These are phyloP conservation scores for Brasenia schreberi DNA, from an alignment of 164 flowering plant genomes.

Conservation along the genomic window DNA sequence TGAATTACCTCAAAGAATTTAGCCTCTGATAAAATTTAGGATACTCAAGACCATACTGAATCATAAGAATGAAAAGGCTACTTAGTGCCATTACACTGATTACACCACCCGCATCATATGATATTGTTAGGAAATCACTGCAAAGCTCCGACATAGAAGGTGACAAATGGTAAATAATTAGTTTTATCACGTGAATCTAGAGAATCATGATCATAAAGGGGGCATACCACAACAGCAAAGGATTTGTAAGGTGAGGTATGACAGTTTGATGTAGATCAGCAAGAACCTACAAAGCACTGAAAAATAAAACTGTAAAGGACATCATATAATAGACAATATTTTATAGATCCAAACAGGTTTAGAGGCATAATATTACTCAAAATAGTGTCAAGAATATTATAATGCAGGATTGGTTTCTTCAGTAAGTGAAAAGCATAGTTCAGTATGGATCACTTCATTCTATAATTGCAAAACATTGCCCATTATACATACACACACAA, in stretches of 20 bases:
- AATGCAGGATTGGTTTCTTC: too few species aligned
- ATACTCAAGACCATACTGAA: conserved; percentile 83
- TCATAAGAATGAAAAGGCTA: conserved; percentile 84
- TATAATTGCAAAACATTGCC: too few species aligned
- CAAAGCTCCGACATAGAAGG: conserved; percentile 8
- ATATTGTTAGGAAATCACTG: conserved; percentile 95
- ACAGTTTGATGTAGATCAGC: conserved; percentile 61
- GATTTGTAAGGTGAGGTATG: conserved; percentile 72
- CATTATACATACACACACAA: too few species aligned
- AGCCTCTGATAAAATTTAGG: conserved; percentile 90
- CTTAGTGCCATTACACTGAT: conserved; percentile 96
- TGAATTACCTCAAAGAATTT: conserved; percentile 65
- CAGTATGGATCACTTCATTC: too few species aligned
- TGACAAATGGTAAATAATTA: neutral
- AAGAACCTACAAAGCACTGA: conserved; percentile 49
- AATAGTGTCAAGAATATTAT: too few species aligned
- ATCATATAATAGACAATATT: neutral
- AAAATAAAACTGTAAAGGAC: neutral
- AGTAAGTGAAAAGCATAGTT: too few species aligned
- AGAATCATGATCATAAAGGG: neutral
- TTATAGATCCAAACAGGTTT: neutral
- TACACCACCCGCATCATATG: conserved; percentile 96
- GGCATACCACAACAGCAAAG: conserved; percentile 58
- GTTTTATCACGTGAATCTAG: neutral
- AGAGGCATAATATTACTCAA: too few species aligned